phyloP scores from a whole-genome alignment of 306 rosid species.

The Mimosa bimucronata region DNA sequence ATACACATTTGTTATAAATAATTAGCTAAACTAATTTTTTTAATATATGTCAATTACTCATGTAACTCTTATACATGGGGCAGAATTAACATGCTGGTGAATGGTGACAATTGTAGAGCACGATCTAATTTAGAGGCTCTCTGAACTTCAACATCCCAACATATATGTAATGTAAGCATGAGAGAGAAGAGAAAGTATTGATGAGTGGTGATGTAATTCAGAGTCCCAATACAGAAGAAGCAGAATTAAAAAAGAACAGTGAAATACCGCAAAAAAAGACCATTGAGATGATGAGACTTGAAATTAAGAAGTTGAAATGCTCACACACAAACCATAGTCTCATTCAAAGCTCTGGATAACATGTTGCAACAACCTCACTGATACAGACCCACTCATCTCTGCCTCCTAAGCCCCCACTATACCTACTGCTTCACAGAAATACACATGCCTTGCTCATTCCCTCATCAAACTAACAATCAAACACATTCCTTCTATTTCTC shows the following conservation, averaged over 20 bases:
- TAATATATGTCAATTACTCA: too few relatives aligned
- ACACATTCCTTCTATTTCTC: background rate
- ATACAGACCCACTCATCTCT: slow-evolving; percentile 1
- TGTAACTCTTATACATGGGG: too few relatives aligned
- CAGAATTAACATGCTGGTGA: background rate
- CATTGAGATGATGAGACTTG: background rate
- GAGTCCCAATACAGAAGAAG: background rate
- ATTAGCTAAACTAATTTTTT: too few relatives aligned
- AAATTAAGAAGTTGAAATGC: background rate
- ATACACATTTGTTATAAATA: too few relatives aligned
- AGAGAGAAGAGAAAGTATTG: background rate
- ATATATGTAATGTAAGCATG: background rate
- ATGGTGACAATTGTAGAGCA: background rate
- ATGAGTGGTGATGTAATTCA: background rate
- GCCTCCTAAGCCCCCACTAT: too few relatives aligned
- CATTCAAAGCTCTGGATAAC: slow-evolving; percentile 25
- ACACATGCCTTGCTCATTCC: slow-evolving; percentile 22
- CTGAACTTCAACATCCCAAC: too few relatives aligned
- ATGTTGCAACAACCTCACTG: slow-evolving; percentile 19
- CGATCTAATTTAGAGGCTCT: too few relatives aligned
- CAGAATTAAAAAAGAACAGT: background rate
- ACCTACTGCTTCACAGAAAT: slow-evolving; percentile 17
- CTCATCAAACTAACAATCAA: background rate
- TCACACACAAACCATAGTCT: too few relatives aligned
- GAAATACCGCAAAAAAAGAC: background rate